Evolutionary conservation across 2,329 filamentous ascomycete genomes (phyloP).

Genomic region (Trichoderma asperellum): DNA sequence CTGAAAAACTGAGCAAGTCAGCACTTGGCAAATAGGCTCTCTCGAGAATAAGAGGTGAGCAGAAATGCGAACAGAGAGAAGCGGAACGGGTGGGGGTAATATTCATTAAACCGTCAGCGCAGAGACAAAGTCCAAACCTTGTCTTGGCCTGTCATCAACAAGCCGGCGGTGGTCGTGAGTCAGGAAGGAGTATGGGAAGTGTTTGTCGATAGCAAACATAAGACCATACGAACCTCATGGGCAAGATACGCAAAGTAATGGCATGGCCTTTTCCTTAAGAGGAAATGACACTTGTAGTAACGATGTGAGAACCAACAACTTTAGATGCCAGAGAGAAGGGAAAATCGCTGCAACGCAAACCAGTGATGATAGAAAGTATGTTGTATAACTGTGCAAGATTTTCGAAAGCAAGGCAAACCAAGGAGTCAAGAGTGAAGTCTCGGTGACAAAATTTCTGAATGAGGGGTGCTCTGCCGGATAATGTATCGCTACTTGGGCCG

Average conservation of each 20-base stretch:
- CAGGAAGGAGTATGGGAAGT: conserved; percentile 1
- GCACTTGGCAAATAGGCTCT: conserved; percentile 25
- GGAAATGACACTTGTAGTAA: background rate
- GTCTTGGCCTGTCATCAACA: conserved; percentile 20
- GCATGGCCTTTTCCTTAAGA: conserved; percentile 20
- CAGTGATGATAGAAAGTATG: background rate
- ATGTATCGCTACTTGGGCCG: conserved; percentile 26
- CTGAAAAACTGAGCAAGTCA: conserved; percentile 25
- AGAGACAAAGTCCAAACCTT: conserved; percentile 25
- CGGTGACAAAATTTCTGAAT: conserved; percentile 17
- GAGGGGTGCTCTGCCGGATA: conserved; percentile 25
- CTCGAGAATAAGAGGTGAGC: background rate
- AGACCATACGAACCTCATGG: conserved; percentile 29
- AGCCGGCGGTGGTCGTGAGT: conserved; percentile 7
- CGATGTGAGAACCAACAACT: conserved; percentile 2
- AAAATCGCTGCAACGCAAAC: conserved; percentile 14
- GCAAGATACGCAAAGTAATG: conserved; percentile 4
- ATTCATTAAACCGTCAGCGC: conserved; percentile 21
- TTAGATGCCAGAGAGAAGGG: background rate
- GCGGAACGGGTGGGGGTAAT: conserved; percentile 22
- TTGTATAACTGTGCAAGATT: conserved; percentile 3
- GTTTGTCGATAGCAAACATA: conserved; percentile 12
- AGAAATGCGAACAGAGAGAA: conserved; percentile 1
- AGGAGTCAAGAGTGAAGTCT: conserved; percentile 18
- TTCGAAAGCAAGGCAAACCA: conserved; percentile 2